Evolutionary conservation across 495 filamentous ascomycete species (phyloP).

Genomic region (Sabuloglossum arenarium): DNA sequence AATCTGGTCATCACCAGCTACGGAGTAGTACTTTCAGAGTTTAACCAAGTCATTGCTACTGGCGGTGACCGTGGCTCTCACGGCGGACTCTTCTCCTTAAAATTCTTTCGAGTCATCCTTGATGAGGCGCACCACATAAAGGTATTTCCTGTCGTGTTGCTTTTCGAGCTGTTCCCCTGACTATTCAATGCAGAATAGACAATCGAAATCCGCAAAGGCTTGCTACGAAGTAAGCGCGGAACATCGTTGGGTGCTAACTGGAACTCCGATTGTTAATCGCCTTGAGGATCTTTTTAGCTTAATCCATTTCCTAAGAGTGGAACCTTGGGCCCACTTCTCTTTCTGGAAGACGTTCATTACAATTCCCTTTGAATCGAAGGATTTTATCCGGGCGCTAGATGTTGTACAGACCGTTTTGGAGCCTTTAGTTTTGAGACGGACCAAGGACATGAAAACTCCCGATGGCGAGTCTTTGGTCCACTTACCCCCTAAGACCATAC

Average conservation of each 20-base stretch:
- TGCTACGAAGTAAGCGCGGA: constrained; percentile 72
- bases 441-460: constrained; percentile 95
- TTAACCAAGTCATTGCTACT: constrained; percentile 39
- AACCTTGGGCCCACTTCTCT: constrained; percentile 95
- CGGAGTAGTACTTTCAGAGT: constrained; percentile 79
- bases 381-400: constrained; percentile 81
- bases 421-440: constrained; percentile 81
- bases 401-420: constrained; percentile 95
- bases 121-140: constrained; percentile 94
- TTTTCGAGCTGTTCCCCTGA: not conserved
- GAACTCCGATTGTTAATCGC: constrained; percentile 91
- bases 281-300: constrained; percentile 94
- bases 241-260: constrained; percentile 87
- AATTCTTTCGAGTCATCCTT: constrained; percentile 85
- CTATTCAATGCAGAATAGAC: constrained; percentile 2
- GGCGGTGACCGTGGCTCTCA: constrained; percentile 33
- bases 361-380: constrained; percentile 82
- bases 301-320: constrained; percentile 76
- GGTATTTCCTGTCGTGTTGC: constrained; percentile 39
- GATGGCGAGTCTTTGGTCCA: constrained; percentile 71
- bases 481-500: constrained; percentile 58
- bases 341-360: constrained; percentile 99
- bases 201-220: constrained; percentile 65
- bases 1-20: constrained; percentile 93
- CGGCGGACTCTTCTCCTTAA: constrained; percentile 69